These are phyloP conservation scores for Boletus pseudopeckii DNA, from an alignment of 768 basidiomycete species.

Conservation along the genomic window DNA sequence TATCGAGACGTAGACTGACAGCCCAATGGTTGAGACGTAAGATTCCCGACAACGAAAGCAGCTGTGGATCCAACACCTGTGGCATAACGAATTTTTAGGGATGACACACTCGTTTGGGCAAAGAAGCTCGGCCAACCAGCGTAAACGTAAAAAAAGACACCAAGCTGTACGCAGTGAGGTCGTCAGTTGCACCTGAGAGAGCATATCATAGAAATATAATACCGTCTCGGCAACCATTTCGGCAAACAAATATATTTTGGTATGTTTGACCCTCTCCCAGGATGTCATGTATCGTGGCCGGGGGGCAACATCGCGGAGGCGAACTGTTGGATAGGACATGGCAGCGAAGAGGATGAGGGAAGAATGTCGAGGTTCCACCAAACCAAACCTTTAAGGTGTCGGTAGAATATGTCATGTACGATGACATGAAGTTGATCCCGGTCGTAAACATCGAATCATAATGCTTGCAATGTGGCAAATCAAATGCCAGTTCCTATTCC, in stretches of 20 bases:
- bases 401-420: background rate
- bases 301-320: slow-evolving; percentile 41
- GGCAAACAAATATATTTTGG: slow-evolving; percentile 47
- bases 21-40: slow-evolving; percentile 42
- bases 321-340: slow-evolving; percentile 31
- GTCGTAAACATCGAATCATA: background rate
- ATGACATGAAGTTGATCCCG: background rate
- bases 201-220: slow-evolving; percentile 3
- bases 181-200: background rate
- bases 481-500: background rate
- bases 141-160: slow-evolving; percentile 60
- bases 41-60: slow-evolving; percentile 45
- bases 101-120: background rate
- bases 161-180: slow-evolving; percentile 37
- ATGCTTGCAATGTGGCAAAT: background rate
- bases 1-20: slow-evolving; percentile 38
- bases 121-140: slow-evolving; percentile 35
- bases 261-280: slow-evolving; percentile 52
- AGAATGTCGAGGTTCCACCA: background rate
- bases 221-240: slow-evolving; percentile 65
- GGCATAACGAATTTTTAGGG: background rate
- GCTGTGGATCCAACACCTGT: slow-evolving; percentile 55
- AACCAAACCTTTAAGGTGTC: slow-evolving; percentile 5
- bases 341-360: background rate
- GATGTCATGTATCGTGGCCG: slow-evolving; percentile 38